Base-by-base conservation (phyloP, 306 rosid species). In the Dryas alaskensis region DNA sequence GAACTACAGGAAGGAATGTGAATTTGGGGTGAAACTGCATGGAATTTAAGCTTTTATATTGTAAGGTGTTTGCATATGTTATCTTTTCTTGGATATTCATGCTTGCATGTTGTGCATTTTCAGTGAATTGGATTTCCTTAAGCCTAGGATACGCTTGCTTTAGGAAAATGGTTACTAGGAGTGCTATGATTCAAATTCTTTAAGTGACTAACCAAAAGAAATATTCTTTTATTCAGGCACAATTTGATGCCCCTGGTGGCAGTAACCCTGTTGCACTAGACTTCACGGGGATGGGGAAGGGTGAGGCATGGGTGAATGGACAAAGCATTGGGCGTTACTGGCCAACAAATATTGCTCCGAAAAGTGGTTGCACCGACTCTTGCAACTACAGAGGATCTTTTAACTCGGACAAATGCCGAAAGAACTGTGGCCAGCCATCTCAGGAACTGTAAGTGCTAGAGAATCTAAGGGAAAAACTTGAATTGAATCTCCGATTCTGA, bases 261-360 rank as follows among this genome's bases (percentile, higher is more conserved):
- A 83, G 67, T 72, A 81, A 85, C 53, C 97, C 97, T 42, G 91
- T 94, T 75, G 96, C 96, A 45, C 57, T 94, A 75, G 97, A 94
- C 87, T 89, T 94, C 81, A 85, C 85, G 11, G 97, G 97, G 58
- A 68, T 91, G 94, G 98, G 97, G 53, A 94, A 94, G 76, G 98
- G 98, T 1, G 96, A 87, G 83, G 97, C 97, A 22, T 94, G 98
- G 98, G 91, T 94, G 76, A 94, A 94, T 37, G 98, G 98, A 60
- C 91, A 94, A 60, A 91, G 98, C 87, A 94, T 94, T 25, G 98
- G 97, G 3, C 90, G 97, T 55, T 94, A 85, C 76, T 94, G 98
- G 98, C 98, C 97, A 2, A 76, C 86, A 43, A 78, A 77, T 76
- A 62, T 69, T 22, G 53, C 98, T 67, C 65, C 91, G 17, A 85